Conservation (phyloP, 805 yeast species). For the Candida nanaspora region DNA sequence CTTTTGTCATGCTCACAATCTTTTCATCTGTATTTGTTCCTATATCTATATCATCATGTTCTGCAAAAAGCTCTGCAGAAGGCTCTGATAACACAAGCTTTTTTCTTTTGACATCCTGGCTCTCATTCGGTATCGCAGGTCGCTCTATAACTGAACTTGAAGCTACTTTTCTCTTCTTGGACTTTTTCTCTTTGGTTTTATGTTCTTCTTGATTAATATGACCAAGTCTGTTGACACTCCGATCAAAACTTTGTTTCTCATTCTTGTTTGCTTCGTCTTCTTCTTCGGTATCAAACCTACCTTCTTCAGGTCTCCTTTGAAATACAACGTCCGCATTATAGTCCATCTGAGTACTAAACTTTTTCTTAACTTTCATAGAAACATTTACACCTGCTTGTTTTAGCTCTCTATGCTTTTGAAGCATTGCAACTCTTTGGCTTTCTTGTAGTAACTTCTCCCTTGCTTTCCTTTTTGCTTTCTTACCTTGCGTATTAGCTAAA, state of each 20-base stretch:
- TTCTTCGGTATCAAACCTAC: conserved; percentile 59
- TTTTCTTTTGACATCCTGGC: conserved; percentile 24
- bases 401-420: conserved; percentile 76
- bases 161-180: conserved; percentile 12
- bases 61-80: conserved; percentile 12
- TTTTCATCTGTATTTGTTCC: conserved; percentile 20
- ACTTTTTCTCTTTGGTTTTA: conserved; percentile 23
- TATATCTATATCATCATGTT: conserved; percentile 5
- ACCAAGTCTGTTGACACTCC: conserved; percentile 37
- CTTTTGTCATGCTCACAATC: conserved; percentile 27
- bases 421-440: conserved; percentile 62
- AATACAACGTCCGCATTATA: conserved; percentile 80
- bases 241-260: conserved; percentile 35
- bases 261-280: conserved; percentile 40
- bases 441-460: conserved; percentile 80
- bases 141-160: conserved; percentile 10
- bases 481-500: conserved; percentile 87
- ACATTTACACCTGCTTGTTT: conserved; percentile 69
- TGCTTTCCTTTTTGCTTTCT: conserved; percentile 85
- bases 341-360: conserved; percentile 58
- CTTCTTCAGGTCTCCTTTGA: conserved; percentile 61
- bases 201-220: conserved; percentile 31
- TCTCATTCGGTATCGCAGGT: conserved; percentile 12
- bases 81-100: conserved; percentile 32
- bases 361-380: conserved; percentile 42